These are phyloP conservation scores for Elymus sibiricus DNA, from an alignment of 176 grass and related monocot species.

Conservation along the genomic window DNA sequence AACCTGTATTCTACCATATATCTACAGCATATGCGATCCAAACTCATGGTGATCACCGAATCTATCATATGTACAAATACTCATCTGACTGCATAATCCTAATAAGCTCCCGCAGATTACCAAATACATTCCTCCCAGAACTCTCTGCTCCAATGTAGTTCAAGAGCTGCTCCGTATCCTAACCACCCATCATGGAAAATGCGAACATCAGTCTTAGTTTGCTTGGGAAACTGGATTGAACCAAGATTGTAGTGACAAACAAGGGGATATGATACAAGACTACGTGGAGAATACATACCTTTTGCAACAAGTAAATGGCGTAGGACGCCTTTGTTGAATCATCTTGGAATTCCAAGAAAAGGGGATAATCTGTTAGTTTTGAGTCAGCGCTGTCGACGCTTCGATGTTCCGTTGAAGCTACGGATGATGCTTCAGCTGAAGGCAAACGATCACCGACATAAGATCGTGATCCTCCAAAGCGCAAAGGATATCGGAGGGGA, in stretches of 20 bases:
- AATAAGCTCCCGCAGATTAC: conserved; percentile 53
- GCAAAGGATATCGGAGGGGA: conserved; percentile 49
- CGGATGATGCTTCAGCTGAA: conserved; percentile 28
- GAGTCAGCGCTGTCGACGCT: not conserved
- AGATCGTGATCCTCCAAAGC: conserved; percentile 53
- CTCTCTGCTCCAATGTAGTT: conserved; percentile 49
- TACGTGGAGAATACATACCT: conserved; percentile 29
- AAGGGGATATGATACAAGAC: not conserved
- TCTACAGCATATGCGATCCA: conserved; percentile 8
- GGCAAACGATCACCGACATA: conserved; percentile 49
- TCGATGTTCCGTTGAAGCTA: not conserved
- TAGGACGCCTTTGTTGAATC: conserved; percentile 34
- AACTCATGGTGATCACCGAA: not conserved
- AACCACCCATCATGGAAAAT: not conserved
- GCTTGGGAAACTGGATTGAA: not conserved
- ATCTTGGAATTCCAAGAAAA: conserved; percentile 50
- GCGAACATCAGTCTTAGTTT: not conserved
- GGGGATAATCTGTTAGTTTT: conserved; percentile 39
- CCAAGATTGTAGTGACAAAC: not conserved
- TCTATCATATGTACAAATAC: conserved; percentile 39
- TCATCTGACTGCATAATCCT: conserved; percentile 47
- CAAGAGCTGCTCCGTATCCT: conserved; percentile 60
- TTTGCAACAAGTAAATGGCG: conserved; percentile 49
- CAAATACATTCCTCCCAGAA: conserved; percentile 37
- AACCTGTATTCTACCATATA: conserved; percentile 2